Conservation (phyloP, 768 basidiomycete genomes). For the Auriscalpium microsporum region DNA sequence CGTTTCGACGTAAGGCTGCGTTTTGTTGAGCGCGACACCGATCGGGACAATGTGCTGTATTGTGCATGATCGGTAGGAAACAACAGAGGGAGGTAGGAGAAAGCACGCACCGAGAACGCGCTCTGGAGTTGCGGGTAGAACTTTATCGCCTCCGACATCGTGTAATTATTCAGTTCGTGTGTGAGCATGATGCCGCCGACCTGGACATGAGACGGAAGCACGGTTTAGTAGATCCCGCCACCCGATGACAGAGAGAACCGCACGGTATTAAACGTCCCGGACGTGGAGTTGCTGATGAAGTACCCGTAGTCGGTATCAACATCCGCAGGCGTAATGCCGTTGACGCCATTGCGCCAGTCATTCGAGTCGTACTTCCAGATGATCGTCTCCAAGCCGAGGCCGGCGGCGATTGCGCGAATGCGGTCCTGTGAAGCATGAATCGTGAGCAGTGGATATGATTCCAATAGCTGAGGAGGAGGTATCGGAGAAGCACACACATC, state of each 20-base stretch:
- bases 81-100: neutral
- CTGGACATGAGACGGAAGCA: constrained; percentile 18
- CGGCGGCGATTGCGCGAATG: constrained; percentile 59
- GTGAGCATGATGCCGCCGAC: constrained; percentile 44
- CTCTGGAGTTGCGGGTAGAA: constrained; percentile 36
- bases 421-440: constrained; percentile 35
- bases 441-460: neutral
- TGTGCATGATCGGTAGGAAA: neutral
- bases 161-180: constrained; percentile 54
- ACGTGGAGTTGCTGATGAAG: constrained; percentile 5
- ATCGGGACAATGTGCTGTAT: constrained; percentile 40
- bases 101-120: constrained; percentile 33
- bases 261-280: constrained; percentile 2
- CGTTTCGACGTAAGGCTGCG: constrained; percentile 44
- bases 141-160: constrained; percentile 53
- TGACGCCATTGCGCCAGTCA: constrained; percentile 46
- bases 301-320: constrained; percentile 4
- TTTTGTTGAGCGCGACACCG: constrained; percentile 41
- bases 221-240: constrained; percentile 21
- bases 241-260: neutral
- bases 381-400: constrained; percentile 60
- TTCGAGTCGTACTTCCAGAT: constrained; percentile 66
- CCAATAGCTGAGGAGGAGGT: neutral
- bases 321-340: neutral
- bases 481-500: constrained; percentile 28